These are phyloP conservation scores for Barnettozyma californica DNA, from an alignment of 805 yeast species.

Conservation along the genomic window DNA sequence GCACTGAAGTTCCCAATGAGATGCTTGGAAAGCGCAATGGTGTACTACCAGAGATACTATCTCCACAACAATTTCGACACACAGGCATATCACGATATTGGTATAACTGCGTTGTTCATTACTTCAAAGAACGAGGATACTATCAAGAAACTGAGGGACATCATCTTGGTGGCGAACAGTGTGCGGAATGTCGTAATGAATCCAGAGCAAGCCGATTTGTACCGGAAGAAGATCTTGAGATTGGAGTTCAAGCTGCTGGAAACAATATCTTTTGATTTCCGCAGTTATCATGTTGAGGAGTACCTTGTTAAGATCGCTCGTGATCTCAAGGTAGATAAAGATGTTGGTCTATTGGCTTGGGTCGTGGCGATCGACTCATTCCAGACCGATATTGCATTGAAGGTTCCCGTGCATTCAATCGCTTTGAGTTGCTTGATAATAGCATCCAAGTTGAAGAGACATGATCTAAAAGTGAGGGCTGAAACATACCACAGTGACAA, in stretches of 20 bases:
- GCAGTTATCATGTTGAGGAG: slow-evolving; percentile 63
- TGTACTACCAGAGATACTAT: slow-evolving; percentile 65
- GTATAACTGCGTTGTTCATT: not conserved
- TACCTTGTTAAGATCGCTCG: slow-evolving; percentile 58
- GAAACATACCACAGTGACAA: slow-evolving; percentile 16
- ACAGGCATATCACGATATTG: slow-evolving; percentile 53
- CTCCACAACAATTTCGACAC: slow-evolving; percentile 58
- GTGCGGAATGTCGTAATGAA: slow-evolving; percentile 25
- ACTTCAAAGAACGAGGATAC: slow-evolving; percentile 69
- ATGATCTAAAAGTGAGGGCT: slow-evolving; percentile 19
- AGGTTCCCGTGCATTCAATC: slow-evolving; percentile 69
- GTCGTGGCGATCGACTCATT: slow-evolving; percentile 67
- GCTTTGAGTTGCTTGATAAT: slow-evolving; percentile 65
- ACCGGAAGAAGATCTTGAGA: slow-evolving; percentile 49
- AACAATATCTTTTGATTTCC: slow-evolving; percentile 73
- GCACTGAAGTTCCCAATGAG: slow-evolving; percentile 62
- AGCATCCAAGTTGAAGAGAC: slow-evolving; percentile 43
- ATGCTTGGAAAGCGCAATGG: slow-evolving; percentile 65
- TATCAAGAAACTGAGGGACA: slow-evolving; percentile 64
- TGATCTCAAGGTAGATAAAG: slow-evolving; percentile 39
- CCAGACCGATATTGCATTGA: slow-evolving; percentile 61
- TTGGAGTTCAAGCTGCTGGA: slow-evolving; percentile 73
- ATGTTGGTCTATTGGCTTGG: slow-evolving; percentile 60
- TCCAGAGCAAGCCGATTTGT: slow-evolving; percentile 41
- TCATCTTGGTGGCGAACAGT: slow-evolving; percentile 40